Base-by-base conservation (phyloP, 495 filamentous ascomycete genomes). In the Tuber brumale region DNA sequence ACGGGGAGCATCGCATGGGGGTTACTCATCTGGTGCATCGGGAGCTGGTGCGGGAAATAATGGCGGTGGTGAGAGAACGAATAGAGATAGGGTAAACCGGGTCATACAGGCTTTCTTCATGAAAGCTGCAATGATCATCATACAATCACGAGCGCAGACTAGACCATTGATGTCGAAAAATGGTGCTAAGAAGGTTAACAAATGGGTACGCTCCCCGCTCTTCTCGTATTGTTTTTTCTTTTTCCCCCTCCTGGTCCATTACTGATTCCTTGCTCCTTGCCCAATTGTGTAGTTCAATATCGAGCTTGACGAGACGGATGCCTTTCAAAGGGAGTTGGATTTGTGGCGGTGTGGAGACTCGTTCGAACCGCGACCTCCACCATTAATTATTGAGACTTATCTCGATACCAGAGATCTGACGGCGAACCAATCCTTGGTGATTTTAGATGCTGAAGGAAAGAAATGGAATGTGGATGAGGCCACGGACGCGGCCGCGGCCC, bases 381-480 rank as follows among this genome's bases (percentile, higher is more conserved):
- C 94, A 31, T 85, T 99, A 83, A 88, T 95, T 74, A 91, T 99
- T 83, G 95, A 99, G 85, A 92, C 92, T 42, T 97, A 91, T 81
- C 85, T 99, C 43, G 94, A 97, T 84, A 89, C 91, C 39, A 90
- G 90, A 71, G 90, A 89, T 51, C 88, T 98, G 72, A 93, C 91
- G 19, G 90, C 89, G 79, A 97, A 91, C 78, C 94, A 98, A 85
- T 95, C 90, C 77, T 85, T 99, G 73, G 93, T 97, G 27, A 87
- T 94, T 73, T 85, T 94, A 48, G 95, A 99, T 83, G 93, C 95
- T 31, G 87, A 93, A 82, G 95, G 94, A 72, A 94, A 94, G 85
- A 87, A 92, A 73, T 97, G 93, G 93, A 94, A 98, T 87, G 94
- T 97, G 31, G 83, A 90, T 72, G 94, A 97, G 82, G 92, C 92